Conservation (phyloP, 345 rosid species). For the Isatis tinctoria region DNA sequence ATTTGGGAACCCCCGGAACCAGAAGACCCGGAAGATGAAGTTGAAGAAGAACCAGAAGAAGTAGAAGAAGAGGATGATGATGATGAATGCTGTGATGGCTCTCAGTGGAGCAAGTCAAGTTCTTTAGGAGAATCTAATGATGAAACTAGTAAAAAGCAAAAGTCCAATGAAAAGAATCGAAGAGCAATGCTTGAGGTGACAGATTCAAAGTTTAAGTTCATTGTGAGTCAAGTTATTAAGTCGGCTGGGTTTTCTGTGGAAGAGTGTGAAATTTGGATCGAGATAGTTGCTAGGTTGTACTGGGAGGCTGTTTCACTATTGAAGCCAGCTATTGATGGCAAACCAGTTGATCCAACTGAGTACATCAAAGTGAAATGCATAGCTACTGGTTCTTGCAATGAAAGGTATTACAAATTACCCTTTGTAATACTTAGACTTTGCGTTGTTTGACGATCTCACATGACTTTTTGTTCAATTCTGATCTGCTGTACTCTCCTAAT, state of each 20-base stretch:
- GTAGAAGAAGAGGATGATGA: conserved; percentile 45
- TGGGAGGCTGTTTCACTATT: conserved; percentile 88
- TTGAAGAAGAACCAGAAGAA: conserved; percentile 50
- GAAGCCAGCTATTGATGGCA: conserved; percentile 61
- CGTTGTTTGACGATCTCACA: neutral
- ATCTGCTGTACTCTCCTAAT: neutral
- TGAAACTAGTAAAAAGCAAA: conserved; percentile 40
- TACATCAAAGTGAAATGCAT: conserved; percentile 92
- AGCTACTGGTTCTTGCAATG: conserved; percentile 65
- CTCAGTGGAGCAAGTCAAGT: conserved; percentile 57
- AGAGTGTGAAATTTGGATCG: conserved; percentile 60
- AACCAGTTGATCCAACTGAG: conserved; percentile 50
- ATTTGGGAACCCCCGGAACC: conserved; percentile 93
- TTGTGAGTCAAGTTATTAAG: conserved; percentile 58
- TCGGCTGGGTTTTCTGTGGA: conserved; percentile 45
- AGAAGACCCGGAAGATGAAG: conserved; percentile 57
- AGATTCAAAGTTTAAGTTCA: conserved; percentile 63
- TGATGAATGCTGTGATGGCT: conserved; percentile 67
- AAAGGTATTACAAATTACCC: conserved; percentile 48
- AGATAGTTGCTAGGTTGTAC: conserved; percentile 62
- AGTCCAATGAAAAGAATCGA: conserved; percentile 51
- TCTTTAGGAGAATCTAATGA: conserved; percentile 43
- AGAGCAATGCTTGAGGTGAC: conserved; percentile 57
- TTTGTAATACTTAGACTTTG: neutral
- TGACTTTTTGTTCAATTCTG: neutral